These are phyloP conservation scores for Boletus rubropictus DNA, from an alignment of 768 basidiomycete species.

Conservation along the genomic window DNA sequence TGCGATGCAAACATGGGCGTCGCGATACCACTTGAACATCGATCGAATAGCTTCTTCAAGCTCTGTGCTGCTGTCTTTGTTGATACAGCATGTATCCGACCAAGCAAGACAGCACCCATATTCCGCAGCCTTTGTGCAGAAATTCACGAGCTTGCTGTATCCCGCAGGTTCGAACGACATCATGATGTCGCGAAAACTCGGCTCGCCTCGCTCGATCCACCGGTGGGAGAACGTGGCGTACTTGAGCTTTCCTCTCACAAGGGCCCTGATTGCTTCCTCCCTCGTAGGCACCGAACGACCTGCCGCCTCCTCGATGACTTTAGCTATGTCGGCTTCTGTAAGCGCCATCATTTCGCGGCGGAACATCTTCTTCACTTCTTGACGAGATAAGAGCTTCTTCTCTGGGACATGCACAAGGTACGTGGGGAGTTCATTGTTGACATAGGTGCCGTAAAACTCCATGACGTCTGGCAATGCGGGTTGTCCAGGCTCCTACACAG, in stretches of 20 bases:
- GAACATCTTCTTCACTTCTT: conserved; percentile 30
- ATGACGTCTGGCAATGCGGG: conserved; percentile 23
- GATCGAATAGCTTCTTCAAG: conserved; percentile 32
- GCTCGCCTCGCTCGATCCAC: conserved; percentile 29
- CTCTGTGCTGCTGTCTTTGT: conserved; percentile 32
- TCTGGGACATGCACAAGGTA: conserved; percentile 26
- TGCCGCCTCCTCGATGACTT: conserved; percentile 11
- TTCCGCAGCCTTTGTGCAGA: conserved; percentile 24
- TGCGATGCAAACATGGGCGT: conserved; percentile 28
- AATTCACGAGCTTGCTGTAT: conserved; percentile 22
- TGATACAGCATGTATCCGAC: conserved; percentile 34
- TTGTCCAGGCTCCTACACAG: conserved; percentile 12
- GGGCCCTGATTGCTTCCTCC: conserved; percentile 22
- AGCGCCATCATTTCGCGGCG: conserved; percentile 22
- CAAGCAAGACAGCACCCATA: conserved; percentile 28
- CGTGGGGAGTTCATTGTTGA: conserved; percentile 29
- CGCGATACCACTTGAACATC: conserved; percentile 32
- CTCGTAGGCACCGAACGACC: conserved; percentile 24
- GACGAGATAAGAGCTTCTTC: conserved; percentile 24
- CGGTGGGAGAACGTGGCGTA: conserved; percentile 28
- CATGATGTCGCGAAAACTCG: conserved; percentile 25
- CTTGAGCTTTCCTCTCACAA: conserved; percentile 22
- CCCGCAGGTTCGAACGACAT: conserved; percentile 28
- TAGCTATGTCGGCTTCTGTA: conserved; percentile 23
- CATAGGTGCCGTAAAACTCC: conserved; percentile 15